Conservation (phyloP, 2,329 filamentous ascomycete genomes). For the Mycosphaerella arachidis region DNA sequence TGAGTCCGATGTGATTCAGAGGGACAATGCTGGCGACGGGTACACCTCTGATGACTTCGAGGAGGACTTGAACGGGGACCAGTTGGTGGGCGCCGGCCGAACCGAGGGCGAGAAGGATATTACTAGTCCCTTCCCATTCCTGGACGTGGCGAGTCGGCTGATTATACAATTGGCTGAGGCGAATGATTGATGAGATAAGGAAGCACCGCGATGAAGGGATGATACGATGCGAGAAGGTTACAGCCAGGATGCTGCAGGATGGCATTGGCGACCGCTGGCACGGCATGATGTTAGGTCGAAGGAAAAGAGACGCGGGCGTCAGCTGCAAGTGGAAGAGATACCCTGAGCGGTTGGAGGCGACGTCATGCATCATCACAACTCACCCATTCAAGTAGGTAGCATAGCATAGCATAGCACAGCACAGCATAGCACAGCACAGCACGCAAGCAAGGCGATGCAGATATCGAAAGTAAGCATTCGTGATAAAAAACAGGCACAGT, state of each 20-base stretch:
- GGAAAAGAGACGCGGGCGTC: neutral
- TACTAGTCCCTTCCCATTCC: slow-evolving; percentile 89
- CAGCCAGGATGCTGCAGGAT: no score
- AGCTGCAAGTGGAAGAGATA: neutral
- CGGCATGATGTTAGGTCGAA: neutral
- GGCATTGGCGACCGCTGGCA: neutral
- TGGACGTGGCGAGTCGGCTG: slow-evolving; percentile 86
- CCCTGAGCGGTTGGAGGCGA: neutral
- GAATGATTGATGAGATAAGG: slow-evolving; percentile 42
- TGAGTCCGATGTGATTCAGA: slow-evolving; percentile 21
- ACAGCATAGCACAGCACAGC: neutral
- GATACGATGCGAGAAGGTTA: no score
- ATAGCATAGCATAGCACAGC: no score
- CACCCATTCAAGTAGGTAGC: neutral
- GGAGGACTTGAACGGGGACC: slow-evolving; percentile 35
- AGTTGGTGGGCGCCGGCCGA: slow-evolving; percentile 46
- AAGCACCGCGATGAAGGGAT: no score
- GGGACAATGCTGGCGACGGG: slow-evolving; percentile 19
- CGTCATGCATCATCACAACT: neutral
- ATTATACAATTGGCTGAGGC: slow-evolving; percentile 90
- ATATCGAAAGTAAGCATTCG: neutral
- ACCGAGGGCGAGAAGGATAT: slow-evolving; percentile 83
- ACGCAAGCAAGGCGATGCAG: neutral
- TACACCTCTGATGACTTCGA: slow-evolving; percentile 24
- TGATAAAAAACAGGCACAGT: no score